phyloP scores from a whole-genome alignment of 1,139 yeast species.

The Suhomyces choctaworum region DNA sequence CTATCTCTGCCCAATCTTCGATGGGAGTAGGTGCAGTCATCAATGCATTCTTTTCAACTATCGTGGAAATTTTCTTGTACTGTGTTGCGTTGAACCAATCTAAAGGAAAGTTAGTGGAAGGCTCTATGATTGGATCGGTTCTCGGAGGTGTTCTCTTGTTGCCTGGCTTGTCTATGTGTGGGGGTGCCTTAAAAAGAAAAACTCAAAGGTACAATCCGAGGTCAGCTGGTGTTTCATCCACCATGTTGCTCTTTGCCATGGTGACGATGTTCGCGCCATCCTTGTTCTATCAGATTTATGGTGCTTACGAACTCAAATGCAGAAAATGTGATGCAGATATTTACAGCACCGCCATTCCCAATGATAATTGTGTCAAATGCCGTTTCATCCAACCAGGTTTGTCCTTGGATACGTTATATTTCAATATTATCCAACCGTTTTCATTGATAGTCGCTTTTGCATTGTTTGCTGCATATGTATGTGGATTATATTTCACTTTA shows the following conservation, averaged over 20 bases:
- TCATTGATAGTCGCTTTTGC: slow-evolving; percentile 78
- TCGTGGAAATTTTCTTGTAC: slow-evolving; percentile 89
- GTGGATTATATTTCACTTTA: slow-evolving; percentile 89
- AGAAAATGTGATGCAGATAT: slow-evolving; percentile 36
- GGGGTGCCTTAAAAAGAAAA: slow-evolving; percentile 87
- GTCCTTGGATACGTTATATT: slow-evolving; percentile 63
- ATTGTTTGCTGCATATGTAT: slow-evolving; percentile 79
- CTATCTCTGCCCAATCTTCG: slow-evolving; percentile 96
- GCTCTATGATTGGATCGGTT: slow-evolving; percentile 94
- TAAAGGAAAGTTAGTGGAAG: slow-evolving; percentile 91
- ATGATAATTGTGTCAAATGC: slow-evolving; percentile 63
- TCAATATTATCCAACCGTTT: slow-evolving; percentile 71
- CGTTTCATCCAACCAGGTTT: slow-evolving; percentile 79
- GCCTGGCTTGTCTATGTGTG: slow-evolving; percentile 97
- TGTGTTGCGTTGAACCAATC: slow-evolving; percentile 87
- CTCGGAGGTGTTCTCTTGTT: slow-evolving; percentile 86
- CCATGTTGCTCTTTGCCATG: slow-evolving; percentile 89
- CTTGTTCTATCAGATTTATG: slow-evolving; percentile 84
- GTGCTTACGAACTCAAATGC: slow-evolving; percentile 80
- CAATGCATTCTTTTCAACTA: slow-evolving; percentile 94
- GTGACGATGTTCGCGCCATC: slow-evolving; percentile 95
- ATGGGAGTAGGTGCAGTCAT: slow-evolving; percentile 99
- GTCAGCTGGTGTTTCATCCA: slow-evolving; percentile 95
- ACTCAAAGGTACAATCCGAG: slow-evolving; percentile 95
- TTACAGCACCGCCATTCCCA: not conserved